phyloP scores from a whole-genome alignment of 2,329 filamentous ascomycete species.

The Plectosphaerella cucumerina region DNA sequence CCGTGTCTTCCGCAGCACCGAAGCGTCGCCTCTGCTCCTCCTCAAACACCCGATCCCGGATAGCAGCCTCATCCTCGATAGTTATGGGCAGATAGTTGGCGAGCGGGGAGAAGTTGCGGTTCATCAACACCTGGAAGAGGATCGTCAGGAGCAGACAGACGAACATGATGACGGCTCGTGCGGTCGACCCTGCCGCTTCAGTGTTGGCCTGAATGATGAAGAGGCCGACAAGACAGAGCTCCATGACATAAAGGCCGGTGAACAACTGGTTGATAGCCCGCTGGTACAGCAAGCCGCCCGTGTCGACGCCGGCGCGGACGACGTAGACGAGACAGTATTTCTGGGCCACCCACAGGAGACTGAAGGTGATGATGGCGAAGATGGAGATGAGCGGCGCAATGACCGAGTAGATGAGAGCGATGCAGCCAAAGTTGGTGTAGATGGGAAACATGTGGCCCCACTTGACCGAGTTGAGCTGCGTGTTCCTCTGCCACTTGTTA shows the following conservation, averaged over 20 bases:
- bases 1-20: slow-evolving; percentile 51
- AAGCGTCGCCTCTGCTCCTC: slow-evolving; percentile 69
- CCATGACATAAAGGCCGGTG: slow-evolving; percentile 91
- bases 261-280: slow-evolving; percentile 94
- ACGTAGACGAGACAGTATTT: slow-evolving; percentile 98
- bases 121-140: slow-evolving; percentile 76
- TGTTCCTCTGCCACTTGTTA: slow-evolving; percentile 83
- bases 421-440: slow-evolving; percentile 95
- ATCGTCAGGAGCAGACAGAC: slow-evolving; percentile 66
- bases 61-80: slow-evolving; percentile 87
- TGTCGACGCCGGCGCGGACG: slow-evolving; percentile 83
- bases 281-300: slow-evolving; percentile 87
- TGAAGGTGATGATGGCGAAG: slow-evolving; percentile 91
- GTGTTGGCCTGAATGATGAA: slow-evolving; percentile 71
- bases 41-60: slow-evolving; percentile 87
- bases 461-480: slow-evolving; percentile 67
- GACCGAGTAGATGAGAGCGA: slow-evolving; percentile 83
- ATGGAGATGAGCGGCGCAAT: slow-evolving; percentile 86
- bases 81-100: slow-evolving; percentile 90
- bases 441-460: slow-evolving; percentile 96
- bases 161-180: slow-evolving; percentile 75
- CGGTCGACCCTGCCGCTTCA: slow-evolving; percentile 46
- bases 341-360: slow-evolving; percentile 88
- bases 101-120: slow-evolving; percentile 78
- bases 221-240: slow-evolving; percentile 81